phyloP scores from a whole-genome alignment of 345 rosid species.

The Salix suchowensis region DNA sequence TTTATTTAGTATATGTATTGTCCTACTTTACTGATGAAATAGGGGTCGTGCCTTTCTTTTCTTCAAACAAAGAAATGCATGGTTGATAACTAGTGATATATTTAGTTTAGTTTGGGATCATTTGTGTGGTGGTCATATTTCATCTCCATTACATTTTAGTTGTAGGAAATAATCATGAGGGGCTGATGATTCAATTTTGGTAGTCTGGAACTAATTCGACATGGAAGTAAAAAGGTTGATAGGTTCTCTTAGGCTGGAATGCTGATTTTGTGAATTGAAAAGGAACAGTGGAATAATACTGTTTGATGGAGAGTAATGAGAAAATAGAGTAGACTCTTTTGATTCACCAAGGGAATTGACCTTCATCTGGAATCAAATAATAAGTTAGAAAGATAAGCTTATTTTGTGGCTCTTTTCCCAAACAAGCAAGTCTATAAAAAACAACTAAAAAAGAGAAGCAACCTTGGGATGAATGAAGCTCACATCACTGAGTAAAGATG shows the following conservation, averaged over 20 bases:
- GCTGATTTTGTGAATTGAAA: not conserved
- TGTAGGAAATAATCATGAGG: not conserved
- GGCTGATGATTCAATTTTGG: not conserved
- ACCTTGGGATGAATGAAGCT: not conserved
- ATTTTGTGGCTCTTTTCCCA: not conserved
- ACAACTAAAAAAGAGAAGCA: not conserved
- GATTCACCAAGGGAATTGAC: not conserved
- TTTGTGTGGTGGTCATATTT: not conserved
- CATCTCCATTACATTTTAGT: not conserved
- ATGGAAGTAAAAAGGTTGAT: not conserved
- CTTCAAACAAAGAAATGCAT: too few species aligned
- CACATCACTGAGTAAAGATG: not conserved
- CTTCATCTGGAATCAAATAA: not conserved
- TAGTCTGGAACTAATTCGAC: not conserved
- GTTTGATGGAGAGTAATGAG: not conserved
- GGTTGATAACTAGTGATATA: not conserved
- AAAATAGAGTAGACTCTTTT: not conserved
- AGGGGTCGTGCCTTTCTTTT: not conserved
- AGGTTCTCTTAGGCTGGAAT: not conserved
- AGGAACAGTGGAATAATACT: not conserved
- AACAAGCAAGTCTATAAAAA: not conserved
- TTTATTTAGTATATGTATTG: constrained; percentile 2
- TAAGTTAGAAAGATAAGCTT: not conserved
- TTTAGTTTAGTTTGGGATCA: not conserved
- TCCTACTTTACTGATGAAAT: not conserved